Evolutionary conservation across 78 protist species (phyloP), one percentile per base, ranked within the genome.

Genomic region (Andalucia godoyi): DNA sequence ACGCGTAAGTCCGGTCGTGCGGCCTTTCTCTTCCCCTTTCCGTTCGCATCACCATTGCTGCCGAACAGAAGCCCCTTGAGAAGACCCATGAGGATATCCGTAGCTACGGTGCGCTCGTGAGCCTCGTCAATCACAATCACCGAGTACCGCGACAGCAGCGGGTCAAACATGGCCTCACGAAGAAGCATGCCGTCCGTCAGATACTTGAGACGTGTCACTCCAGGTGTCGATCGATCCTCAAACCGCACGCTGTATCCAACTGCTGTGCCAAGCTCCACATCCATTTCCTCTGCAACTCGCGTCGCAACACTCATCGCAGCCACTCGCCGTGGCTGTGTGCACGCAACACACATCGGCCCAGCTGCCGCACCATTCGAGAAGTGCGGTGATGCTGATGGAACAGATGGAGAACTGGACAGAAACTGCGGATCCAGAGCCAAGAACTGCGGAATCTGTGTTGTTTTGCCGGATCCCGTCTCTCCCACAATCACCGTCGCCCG

Each of bases 381-480:
- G 57, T 76, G n/a, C n/a, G n/a, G n/a, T n/a, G n/a, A n/a, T n/a
- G n/a, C n/a, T n/a, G n/a, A n/a, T n/a, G n/a, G n/a, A n/a, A n/a
- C n/a, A n/a, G n/a, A n/a, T n/a, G n/a, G n/a, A n/a, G n/a, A n/a
- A n/a, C n/a, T 50, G 21, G 32, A 7, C 55, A 10, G 4, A 18
- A 54, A 4, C 55, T 23, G 25, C 32, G 27, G 0, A 29, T 30
- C 29, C 70, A 15, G 55, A 6, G 53, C 67, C 34, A 79, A 36
- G 41, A 64, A 72, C 38, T 72, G 79, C 12, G 86, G 74, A n/a
- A 80, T 41, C 49, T 94, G 98, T 21, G 99, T 93, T 0, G 98
- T 93, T 59, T 97, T 97, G 30, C 99, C 99, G 0, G 85, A 66
- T 33, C 99, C 99, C 4, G 99, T 97, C 72, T 95, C 98, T 18